These are phyloP conservation scores for Beta vulgaris DNA, from an alignment of 148 eudicot species.

Conservation along the genomic window DNA sequence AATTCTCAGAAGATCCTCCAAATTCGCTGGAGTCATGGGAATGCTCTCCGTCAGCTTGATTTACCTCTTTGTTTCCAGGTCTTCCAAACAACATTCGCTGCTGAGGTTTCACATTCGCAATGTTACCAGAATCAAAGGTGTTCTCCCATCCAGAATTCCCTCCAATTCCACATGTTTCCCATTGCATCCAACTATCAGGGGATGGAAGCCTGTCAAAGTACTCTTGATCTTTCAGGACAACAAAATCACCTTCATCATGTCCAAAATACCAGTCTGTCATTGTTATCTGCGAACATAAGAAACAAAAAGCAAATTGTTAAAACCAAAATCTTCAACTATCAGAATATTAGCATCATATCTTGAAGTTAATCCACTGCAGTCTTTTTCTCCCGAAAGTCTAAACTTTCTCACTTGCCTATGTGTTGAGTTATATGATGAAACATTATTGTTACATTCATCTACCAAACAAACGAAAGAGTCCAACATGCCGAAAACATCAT, in stretches of 20 bases:
- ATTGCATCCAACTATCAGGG: conserved; percentile 52
- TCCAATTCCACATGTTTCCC: conserved; percentile 44
- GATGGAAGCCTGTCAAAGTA: conserved; percentile 52
- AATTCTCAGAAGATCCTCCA: conserved; percentile 27
- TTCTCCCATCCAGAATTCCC: conserved; percentile 38
- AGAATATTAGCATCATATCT: neutral
- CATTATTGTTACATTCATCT: too few relatives aligned
- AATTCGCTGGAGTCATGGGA: conserved; percentile 31
- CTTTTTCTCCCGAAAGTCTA: too few relatives aligned
- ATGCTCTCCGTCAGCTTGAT: conserved; percentile 22
- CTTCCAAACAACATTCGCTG: conserved; percentile 30
- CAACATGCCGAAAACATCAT: too few relatives aligned
- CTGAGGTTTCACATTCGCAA: conserved; percentile 23
- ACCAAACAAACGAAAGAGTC: too few relatives aligned
- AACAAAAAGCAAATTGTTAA: neutral
- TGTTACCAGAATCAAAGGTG: conserved; percentile 29
- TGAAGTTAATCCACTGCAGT: too few relatives aligned
- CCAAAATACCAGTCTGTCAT: conserved; percentile 69
- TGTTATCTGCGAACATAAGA: conserved; percentile 21
- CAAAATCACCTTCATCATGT: conserved; percentile 47
- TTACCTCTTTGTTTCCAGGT: conserved; percentile 24
- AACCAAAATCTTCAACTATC: neutral
- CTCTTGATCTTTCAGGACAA: conserved; percentile 52
- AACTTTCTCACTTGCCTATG: too few relatives aligned
- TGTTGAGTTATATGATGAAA: too few relatives aligned